A percentile compares a stretch with the other conserved stretches of the same genome.
phyloP scores from a whole-genome alignment of 2,329 filamentous ascomycete genomes.

The Ceratocystis eucalypticola region DNA sequence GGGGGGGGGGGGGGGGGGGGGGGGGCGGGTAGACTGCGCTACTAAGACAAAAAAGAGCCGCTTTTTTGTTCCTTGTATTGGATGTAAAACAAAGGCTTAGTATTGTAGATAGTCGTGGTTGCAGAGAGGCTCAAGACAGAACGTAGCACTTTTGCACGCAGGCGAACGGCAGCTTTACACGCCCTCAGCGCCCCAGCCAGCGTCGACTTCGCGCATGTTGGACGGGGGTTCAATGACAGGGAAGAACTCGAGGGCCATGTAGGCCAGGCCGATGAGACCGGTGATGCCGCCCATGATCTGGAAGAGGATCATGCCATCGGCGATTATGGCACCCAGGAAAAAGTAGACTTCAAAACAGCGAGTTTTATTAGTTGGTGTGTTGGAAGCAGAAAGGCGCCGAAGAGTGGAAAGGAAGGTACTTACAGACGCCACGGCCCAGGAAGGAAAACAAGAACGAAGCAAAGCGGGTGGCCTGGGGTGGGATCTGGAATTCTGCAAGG shows the following conservation, averaged over 20 bases:
- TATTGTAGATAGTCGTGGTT: neutral
- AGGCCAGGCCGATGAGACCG: conserved; percentile 63
- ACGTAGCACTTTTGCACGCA: too few species aligned
- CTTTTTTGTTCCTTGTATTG: too few species aligned
- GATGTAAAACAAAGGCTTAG: too few species aligned
- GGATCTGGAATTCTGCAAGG: conserved; percentile 72
- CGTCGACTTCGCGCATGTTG: conserved; percentile 69
- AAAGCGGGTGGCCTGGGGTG: conserved; percentile 82
- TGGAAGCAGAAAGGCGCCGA: neutral
- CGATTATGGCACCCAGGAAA: conserved; percentile 77
- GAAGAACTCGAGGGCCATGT: conserved; percentile 61
- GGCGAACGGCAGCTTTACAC: conserved; percentile 35
- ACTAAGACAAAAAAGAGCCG: neutral
- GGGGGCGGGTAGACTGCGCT: too few species aligned
- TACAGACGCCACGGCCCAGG: conserved; percentile 87
- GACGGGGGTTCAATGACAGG: conserved; percentile 66
- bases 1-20: too few species aligned
- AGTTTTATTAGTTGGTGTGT: conserved; percentile 14
- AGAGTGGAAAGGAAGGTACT: conserved; percentile 29
- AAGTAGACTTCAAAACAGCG: conserved; percentile 62
- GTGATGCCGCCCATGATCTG: conserved; percentile 67
- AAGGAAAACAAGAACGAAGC: conserved; percentile 98
- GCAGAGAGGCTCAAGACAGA: too few species aligned
- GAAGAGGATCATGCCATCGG: conserved; percentile 52
- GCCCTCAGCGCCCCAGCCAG: conserved; percentile 65